A percentile compares a stretch with the other conserved stretches of the same genome.
These are phyloP conservation scores for Chlamydomonas sphaeroides DNA, from an alignment of 139 green algal genomes.

Conservation along the genomic window DNA sequence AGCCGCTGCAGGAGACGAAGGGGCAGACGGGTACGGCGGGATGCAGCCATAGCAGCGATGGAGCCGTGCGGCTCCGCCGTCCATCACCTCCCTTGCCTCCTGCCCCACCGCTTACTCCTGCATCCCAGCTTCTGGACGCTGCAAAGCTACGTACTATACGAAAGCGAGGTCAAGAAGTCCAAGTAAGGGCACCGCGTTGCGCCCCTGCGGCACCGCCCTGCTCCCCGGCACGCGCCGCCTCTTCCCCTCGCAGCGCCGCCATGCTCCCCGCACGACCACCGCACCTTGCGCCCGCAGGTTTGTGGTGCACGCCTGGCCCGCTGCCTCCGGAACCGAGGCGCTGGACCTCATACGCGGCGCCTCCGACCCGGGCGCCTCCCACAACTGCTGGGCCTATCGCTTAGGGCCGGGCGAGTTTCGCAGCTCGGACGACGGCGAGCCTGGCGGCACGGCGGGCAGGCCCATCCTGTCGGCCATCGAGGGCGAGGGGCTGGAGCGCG, in stretches of 20 bases:
- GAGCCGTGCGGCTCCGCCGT: too few relatives aligned
- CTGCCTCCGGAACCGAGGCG: conserved; percentile 59
- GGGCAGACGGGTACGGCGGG: too few relatives aligned
- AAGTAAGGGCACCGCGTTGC: too few relatives aligned
- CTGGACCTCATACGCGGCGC: conserved; percentile 54
- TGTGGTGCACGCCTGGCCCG: conserved; percentile 74
- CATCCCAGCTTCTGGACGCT: conserved; percentile 33
- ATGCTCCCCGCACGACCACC: not conserved
- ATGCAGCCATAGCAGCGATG: too few relatives aligned
- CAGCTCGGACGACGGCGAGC: conserved; percentile 89
- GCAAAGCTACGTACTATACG: conserved; percentile 17
- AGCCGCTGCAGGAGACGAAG: too few relatives aligned
- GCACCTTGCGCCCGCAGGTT: conserved; percentile 61
- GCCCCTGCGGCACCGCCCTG: too few relatives aligned
- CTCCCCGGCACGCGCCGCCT: too few relatives aligned
- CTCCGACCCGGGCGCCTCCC: conserved; percentile 65
- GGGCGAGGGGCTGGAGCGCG: conserved; percentile 71
- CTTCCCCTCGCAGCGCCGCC: too few relatives aligned
- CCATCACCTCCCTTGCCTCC: too few relatives aligned
- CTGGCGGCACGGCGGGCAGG: conserved; percentile 80
- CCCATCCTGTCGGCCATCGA: conserved; percentile 89
- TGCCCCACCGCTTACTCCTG: too few relatives aligned
- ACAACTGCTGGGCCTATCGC: conserved; percentile 86
- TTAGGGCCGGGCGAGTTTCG: conserved; percentile 56
- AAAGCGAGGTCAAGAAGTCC: conserved; percentile 37